A percentile compares a stretch with the other conserved stretches of the same genome.
phyloP scores from a whole-genome alignment of 192 early-diverging fungal genomes.

The Backusella parvicylindrica region DNA sequence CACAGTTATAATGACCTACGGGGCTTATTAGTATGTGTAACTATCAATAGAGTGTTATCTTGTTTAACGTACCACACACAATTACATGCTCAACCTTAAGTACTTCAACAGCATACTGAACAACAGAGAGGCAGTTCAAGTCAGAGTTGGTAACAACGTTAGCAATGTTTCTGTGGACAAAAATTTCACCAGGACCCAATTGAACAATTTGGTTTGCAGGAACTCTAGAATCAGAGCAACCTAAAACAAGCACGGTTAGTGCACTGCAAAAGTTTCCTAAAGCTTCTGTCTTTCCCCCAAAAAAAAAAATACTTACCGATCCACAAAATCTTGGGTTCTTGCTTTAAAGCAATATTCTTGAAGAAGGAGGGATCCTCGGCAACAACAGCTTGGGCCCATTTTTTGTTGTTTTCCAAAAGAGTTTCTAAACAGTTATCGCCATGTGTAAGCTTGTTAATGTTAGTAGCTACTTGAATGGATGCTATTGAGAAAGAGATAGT shows the following conservation, averaged over 20 bases:
- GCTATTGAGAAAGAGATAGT: neutral
- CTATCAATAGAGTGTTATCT: neutral
- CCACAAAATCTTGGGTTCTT: constrained; percentile 86
- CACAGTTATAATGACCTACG: constrained; percentile 64
- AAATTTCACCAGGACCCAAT: constrained; percentile 79
- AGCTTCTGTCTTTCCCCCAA: neutral
- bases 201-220: constrained; percentile 76
- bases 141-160: constrained; percentile 84
- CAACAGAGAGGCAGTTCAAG: constrained; percentile 75
- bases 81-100: constrained; percentile 92
- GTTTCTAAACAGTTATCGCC: constrained; percentile 21
- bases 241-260: constrained; percentile 28
- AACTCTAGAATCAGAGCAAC: constrained; percentile 92
- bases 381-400: constrained; percentile 59
- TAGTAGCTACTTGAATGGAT: neutral
- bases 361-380: constrained; percentile 70
- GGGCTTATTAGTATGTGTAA: neutral
- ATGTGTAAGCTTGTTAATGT: constrained; percentile 24
- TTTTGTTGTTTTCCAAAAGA: constrained; percentile 53
- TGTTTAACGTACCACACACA: constrained; percentile 65
- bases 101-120: constrained; percentile 91
- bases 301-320: constrained; percentile 47
- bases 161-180: constrained; percentile 97
- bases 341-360: constrained; percentile 61
- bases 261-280: neutral